Conservation (phyloP, 2,329 filamentous ascomycete species). For the Hirsutella minnesotensis region DNA sequence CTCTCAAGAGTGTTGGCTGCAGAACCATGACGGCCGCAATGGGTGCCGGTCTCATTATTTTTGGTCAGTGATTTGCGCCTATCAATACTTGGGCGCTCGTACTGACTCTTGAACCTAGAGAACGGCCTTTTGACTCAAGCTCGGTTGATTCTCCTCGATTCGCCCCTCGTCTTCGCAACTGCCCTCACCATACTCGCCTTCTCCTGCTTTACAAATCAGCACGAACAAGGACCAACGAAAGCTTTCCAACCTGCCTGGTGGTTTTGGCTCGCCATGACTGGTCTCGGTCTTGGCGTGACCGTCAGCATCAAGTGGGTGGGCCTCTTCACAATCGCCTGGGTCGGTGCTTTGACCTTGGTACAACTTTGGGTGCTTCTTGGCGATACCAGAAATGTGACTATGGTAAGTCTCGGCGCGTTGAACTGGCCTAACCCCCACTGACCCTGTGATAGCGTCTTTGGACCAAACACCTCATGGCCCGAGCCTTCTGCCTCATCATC, state of each 20-base stretch:
- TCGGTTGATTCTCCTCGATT: slow-evolving; percentile 89
- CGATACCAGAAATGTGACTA: slow-evolving; percentile 73
- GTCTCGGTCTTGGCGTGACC: slow-evolving; percentile 78
- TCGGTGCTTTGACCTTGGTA: slow-evolving; percentile 77
- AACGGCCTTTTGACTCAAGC: slow-evolving; percentile 94
- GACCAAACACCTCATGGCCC: slow-evolving; percentile 88
- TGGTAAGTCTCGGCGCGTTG: slow-evolving; percentile 34
- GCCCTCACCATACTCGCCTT: slow-evolving; percentile 85
- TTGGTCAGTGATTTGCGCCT: slow-evolving; percentile 48
- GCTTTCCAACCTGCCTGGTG: slow-evolving; percentile 90
- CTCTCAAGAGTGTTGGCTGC: slow-evolving; percentile 81
- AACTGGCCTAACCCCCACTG: slow-evolving; percentile 3
- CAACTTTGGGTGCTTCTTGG: slow-evolving; percentile 94
- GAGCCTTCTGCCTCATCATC: slow-evolving; percentile 81
- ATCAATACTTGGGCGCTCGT: background rate
- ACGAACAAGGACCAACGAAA: slow-evolving; percentile 79
- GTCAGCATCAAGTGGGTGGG: slow-evolving; percentile 98
- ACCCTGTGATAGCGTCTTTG: slow-evolving; percentile 50
- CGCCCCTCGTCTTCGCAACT: slow-evolving; percentile 85
- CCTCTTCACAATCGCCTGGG: slow-evolving; percentile 97
- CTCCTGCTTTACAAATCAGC: slow-evolving; percentile 90
- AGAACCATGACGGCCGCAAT: slow-evolving; percentile 74
- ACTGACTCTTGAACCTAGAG: slow-evolving; percentile 38
- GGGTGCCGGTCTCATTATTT: slow-evolving; percentile 78
- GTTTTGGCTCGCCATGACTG: slow-evolving; percentile 90